Base-by-base conservation (phyloP, 2,329 filamentous ascomycete species). In the Zymoseptoria passerinii region DNA sequence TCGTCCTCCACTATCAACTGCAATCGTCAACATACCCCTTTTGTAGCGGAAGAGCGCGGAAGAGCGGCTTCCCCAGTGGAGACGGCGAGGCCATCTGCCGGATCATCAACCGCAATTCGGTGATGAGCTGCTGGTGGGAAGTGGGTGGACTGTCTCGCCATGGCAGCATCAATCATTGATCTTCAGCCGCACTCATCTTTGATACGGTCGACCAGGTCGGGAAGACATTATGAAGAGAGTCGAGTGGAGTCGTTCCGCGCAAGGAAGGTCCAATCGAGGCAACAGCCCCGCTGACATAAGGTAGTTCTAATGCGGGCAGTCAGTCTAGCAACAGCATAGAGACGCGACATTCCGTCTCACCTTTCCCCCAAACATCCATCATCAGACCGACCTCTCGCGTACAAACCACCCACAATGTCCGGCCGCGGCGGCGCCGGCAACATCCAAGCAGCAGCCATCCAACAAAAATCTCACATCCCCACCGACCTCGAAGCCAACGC, bases 361-460 rank as follows among this genome's bases (percentile, higher is more conserved):
- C 10, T 13, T 44, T 16, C 35, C n/a, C 13, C 35, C 13, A n/a
- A 16, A 16, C 35, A 13, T 16, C 35, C 10, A 44, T 7, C n/a
- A n/a, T n/a, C n/a, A n/a, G n/a, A n/a, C n/a, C n/a, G n/a, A n/a
- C n/a, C n/a, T n/a, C n/a, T n/a, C n/a, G n/a, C n/a, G n/a, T n/a
- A n/a, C n/a, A n/a, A n/a, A n/a, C n/a, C n/a, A n/a, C n/a, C n/a
- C n/a, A n/a, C 23, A 48, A 65, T 65, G 63, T 52, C 63, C 28
- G 77, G 76, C 53, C 73, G 77, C 51, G 77, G 77, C 52, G 77
- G 77, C 48, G 76, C 75, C 18, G 77, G 77, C 20, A 79, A 79
- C 61, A 75, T 77, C 53, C 68, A 67, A 52, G 65, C 65, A 1
- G 65, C 65, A 1, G 58, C 64, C 8, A 58, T 65, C 54, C 60